These are phyloP conservation scores for Cladophialophora psammophila DNA, from an alignment of 2,329 filamentous ascomycete genomes.

Conservation along the genomic window DNA sequence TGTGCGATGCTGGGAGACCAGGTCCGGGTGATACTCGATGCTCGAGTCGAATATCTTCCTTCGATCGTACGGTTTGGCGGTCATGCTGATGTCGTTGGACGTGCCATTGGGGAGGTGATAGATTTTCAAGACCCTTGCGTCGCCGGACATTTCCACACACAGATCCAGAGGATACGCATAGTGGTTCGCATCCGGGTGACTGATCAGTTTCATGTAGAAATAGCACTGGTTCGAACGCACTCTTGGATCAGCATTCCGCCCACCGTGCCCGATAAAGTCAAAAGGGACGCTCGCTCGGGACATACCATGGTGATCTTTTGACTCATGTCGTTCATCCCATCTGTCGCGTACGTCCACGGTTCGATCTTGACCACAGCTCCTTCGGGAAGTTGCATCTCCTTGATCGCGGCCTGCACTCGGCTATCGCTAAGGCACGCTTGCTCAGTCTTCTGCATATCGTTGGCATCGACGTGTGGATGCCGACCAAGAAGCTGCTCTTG, in stretches of 20 bases:
- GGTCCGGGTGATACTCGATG: constrained; percentile 48
- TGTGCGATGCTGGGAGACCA: constrained; percentile 44
- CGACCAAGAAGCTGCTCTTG: constrained; percentile 50
- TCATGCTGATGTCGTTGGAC: constrained; percentile 50
- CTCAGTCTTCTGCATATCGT: constrained; percentile 59
- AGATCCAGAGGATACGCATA: constrained; percentile 66
- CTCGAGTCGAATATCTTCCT: constrained; percentile 50
- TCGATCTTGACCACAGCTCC: constrained; percentile 58
- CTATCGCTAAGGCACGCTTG: constrained; percentile 55
- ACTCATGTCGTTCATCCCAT: constrained; percentile 61
- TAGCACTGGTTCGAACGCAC: constrained; percentile 40
- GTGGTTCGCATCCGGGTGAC: constrained; percentile 60
- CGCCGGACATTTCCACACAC: constrained; percentile 59
- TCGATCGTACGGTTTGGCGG: constrained; percentile 50
- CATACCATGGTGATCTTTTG: constrained; percentile 59
- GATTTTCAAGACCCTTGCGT: constrained; percentile 59
- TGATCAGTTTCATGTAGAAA: constrained; percentile 52
- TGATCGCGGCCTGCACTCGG: constrained; percentile 54
- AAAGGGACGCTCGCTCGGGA: neutral
- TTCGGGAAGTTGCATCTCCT: constrained; percentile 53
- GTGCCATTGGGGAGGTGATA: constrained; percentile 56
- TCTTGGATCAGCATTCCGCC: neutral
- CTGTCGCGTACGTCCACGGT: constrained; percentile 64
- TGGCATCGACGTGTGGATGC: constrained; percentile 58
- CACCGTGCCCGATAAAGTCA: neutral